Base-by-base conservation (phyloP, 1,284 basidiomycete genomes). In the Malassezia pachydermatis region DNA sequence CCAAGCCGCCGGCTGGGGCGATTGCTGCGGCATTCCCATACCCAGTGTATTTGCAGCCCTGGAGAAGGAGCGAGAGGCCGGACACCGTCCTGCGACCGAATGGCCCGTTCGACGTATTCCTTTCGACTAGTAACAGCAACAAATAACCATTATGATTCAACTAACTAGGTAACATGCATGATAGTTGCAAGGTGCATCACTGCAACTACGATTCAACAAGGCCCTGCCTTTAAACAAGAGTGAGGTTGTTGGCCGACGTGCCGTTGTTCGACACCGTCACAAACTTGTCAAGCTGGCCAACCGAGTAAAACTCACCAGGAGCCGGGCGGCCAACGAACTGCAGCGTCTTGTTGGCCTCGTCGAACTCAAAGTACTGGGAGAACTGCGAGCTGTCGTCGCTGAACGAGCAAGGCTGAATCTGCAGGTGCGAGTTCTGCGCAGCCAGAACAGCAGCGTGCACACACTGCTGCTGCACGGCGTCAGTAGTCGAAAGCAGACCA, bases 1-100 rank as follows among this genome's bases (percentile, higher is more conserved):
- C 17, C 67, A 67, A 41, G 65, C 66, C 13, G 65, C 67, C 8
- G 75, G 76, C 2, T 95, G 88, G 80, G 90, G 87, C n/a, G 88
- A 96, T 68, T 95, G 74, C 58, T 75, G 74, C 45, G 73, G 73
- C 7, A 75, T 75, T 17, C 65, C 72, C 9, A 73, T 75, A 29
- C 74, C 73, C 4, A 66, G 64, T 33, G 73, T 61, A n/a, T 74
- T 75, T 53, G 74, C 73, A n/a, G 74, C 74, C 10, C 72, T 72
- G 2, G 51, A 70, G 41, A 58, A 61, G 40, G 60, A 63, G 35
- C 16, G 10, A n/a, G 14, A 25, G 13, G 19, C n/a, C 22, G 29
- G 27, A 11, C 22, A 29, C 7, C 39, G 25, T 2, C n/a, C 24
- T 29, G 11, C 14, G 10, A 30, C 24, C 10, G n/a, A 17, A 10